phyloP scores from a whole-genome alignment of 495 filamentous ascomycete species.

The Parachaetomium inaequale region DNA sequence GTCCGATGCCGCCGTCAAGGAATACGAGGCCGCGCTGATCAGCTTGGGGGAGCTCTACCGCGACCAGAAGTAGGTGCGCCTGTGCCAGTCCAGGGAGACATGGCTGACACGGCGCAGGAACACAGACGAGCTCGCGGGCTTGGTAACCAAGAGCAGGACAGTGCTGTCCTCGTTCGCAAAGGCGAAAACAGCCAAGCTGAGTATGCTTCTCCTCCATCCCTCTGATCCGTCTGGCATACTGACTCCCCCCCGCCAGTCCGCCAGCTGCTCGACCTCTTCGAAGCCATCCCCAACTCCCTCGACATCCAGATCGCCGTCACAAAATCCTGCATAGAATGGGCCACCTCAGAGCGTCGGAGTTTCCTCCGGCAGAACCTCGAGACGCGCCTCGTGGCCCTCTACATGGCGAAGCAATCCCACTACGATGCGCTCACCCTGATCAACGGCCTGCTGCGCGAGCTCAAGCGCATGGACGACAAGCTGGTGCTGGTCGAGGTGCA shows the following conservation, averaged over 20 bases:
- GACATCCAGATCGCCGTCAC: slow-evolving; percentile 92
- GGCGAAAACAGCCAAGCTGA: slow-evolving; percentile 97
- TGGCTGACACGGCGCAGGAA: slow-evolving; percentile 46
- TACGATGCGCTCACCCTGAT: slow-evolving; percentile 96
- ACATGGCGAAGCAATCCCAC: slow-evolving; percentile 94
- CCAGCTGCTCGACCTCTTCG: slow-evolving; percentile 93
- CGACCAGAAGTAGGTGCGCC: slow-evolving; percentile 64
- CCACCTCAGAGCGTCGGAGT: slow-evolving; percentile 81
- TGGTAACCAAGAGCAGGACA: slow-evolving; percentile 85
- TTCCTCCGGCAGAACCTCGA: slow-evolving; percentile 98
- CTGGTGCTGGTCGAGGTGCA: slow-evolving; percentile 98
- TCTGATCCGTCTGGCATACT: not conserved
- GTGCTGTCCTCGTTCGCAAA: slow-evolving; percentile 94
- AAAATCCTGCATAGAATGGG: slow-evolving; percentile 99
- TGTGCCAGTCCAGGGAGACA: slow-evolving; percentile 45
- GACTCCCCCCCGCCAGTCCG: slow-evolving; percentile 61
- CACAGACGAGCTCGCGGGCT: slow-evolving; percentile 79
- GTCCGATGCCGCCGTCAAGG: slow-evolving; percentile 73
- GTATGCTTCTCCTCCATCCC: slow-evolving; percentile 50
- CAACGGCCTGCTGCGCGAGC: slow-evolving; percentile 88
- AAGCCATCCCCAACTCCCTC: slow-evolving; percentile 84
- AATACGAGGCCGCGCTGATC: slow-evolving; percentile 81
- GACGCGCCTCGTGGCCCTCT: slow-evolving; percentile 85
- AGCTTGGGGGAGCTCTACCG: slow-evolving; percentile 88
- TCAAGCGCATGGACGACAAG: slow-evolving; percentile 98